phyloP scores from a whole-genome alignment of 2,329 filamentous ascomycete species.

The Epicoccum sorghinum region DNA sequence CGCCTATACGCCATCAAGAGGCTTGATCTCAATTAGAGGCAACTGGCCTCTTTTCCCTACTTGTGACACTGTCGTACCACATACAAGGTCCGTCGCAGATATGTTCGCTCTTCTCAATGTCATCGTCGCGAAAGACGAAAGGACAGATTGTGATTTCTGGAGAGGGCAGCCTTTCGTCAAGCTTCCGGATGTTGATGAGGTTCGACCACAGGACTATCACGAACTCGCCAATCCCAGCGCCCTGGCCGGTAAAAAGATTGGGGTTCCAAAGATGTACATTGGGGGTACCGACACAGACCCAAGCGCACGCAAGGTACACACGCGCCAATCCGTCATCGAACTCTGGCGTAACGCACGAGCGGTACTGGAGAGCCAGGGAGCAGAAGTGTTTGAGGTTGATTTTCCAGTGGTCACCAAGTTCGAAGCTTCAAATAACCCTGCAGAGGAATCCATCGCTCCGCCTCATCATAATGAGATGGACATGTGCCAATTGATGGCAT shows the following conservation, averaged over 20 bases:
- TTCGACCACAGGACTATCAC: slow-evolving; percentile 44
- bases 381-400: slow-evolving; percentile 52
- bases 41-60: slow-evolving; percentile 55
- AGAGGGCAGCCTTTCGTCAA: slow-evolving; percentile 49
- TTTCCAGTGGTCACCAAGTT: slow-evolving; percentile 36
- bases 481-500: no score
- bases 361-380: slow-evolving; percentile 50
- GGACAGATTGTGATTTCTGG: slow-evolving; percentile 60
- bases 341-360: slow-evolving; percentile 48
- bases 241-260: slow-evolving; percentile 55
- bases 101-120: slow-evolving; percentile 58
- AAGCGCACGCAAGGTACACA: slow-evolving; percentile 39
- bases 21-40: slow-evolving; percentile 54
- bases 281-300: slow-evolving; percentile 46
- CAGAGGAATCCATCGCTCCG: no score
- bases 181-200: slow-evolving; percentile 40
- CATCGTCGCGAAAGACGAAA: slow-evolving; percentile 52
- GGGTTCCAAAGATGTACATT: slow-evolving; percentile 59
- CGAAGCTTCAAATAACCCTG: no score
- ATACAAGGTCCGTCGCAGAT: slow-evolving; percentile 58
- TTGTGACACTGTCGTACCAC: slow-evolving; percentile 62
- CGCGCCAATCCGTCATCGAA: slow-evolving; percentile 14
- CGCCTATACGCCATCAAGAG: slow-evolving; percentile 63
- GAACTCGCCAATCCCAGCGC: slow-evolving; percentile 46
- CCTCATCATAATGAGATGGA: no score